Conservation (phyloP, 75 land plant genomes). For the Cryptomeria japonica region DNA sequence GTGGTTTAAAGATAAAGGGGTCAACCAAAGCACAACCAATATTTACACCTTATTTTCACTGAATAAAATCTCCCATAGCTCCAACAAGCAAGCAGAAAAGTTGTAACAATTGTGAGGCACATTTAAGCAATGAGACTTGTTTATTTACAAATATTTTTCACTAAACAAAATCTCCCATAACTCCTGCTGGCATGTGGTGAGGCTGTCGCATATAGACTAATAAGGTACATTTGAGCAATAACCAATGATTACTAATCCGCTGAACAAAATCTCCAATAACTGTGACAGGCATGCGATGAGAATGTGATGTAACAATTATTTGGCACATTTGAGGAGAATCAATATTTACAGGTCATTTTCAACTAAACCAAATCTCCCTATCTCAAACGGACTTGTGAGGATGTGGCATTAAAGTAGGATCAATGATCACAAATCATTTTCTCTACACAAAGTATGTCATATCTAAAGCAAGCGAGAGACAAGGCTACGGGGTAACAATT, state of each 20-base stretch:
- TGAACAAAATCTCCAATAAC: not conserved
- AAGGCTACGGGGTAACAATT: not conserved
- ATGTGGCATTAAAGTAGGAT: not conserved
- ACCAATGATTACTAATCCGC: not conserved
- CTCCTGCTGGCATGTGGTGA: not conserved
- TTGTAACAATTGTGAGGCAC: not conserved
- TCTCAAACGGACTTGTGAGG: too few species aligned
- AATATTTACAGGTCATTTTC: too few species aligned
- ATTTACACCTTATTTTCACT: not conserved
- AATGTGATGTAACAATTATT: not conserved
- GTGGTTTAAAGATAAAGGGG: not conserved
- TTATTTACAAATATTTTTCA: not conserved
- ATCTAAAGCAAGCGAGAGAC: not conserved
- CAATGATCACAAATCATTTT: not conserved
- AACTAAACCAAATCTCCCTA: too few species aligned
- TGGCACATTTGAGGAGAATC: not conserved
- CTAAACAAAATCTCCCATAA: not conserved
- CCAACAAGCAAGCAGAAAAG: not conserved
- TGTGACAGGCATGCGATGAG: not conserved
- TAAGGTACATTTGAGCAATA: not conserved
- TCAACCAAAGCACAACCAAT: not conserved
- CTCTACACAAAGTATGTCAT: not conserved
- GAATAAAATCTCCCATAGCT: not conserved
- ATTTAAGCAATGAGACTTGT: not conserved
- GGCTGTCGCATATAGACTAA: not conserved